Conservation (phyloP, 257 asterid species). For the Voacanga thouarsii region DNA sequence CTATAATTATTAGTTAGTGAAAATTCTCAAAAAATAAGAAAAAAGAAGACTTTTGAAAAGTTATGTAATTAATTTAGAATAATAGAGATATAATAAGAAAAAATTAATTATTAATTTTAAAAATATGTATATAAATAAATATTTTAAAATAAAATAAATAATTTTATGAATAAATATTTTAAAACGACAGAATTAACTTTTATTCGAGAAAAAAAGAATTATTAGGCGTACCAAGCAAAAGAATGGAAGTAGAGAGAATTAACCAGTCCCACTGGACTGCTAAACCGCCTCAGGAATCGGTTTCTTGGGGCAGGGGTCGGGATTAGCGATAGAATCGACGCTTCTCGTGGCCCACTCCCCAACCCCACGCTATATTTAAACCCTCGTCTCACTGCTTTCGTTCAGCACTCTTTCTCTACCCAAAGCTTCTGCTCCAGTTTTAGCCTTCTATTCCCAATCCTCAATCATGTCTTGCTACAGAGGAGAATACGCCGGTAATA, state of each 20-base stretch:
- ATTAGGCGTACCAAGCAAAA: background rate
- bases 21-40: too few species aligned
- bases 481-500: constrained; percentile 80
- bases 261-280: background rate
- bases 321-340: constrained; percentile 39
- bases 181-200: too few species aligned
- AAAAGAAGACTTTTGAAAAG: too few species aligned
- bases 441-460: constrained; percentile 5
- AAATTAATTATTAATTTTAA: too few species aligned
- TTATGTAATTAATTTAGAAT: too few species aligned
- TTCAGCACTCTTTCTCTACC: background rate
- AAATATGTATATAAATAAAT: too few species aligned
- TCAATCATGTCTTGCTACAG: constrained; percentile 67
- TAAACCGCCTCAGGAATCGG: constrained; percentile 10
- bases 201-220: background rate
- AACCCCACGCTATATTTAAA: constrained; percentile 23
- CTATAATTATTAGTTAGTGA: too few species aligned
- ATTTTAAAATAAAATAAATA: too few species aligned
- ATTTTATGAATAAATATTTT: too few species aligned
- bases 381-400: background rate
- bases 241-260: too few species aligned
- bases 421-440: background rate
- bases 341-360: background rate
- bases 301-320: constrained; percentile 55
- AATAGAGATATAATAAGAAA: too few species aligned